Base-by-base conservation (phyloP, 1,284 basidiomycete species). In the Tausonia pullulans region DNA sequence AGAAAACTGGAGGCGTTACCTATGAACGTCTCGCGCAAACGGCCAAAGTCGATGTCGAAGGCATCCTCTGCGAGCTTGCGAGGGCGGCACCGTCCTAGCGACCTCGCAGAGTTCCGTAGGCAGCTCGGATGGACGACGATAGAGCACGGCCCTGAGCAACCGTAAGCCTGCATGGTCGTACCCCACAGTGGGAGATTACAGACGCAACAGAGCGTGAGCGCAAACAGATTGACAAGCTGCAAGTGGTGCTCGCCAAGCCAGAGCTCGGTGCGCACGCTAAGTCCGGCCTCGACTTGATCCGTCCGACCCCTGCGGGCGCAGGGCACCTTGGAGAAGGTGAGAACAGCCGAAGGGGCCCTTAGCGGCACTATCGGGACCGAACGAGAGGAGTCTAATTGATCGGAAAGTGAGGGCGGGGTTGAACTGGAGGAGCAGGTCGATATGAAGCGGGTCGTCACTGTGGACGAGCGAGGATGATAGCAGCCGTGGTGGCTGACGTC, bases 151-250 rank as follows among this genome's bases (percentile, higher is more conserved):
- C 75, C 75, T 10, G 72, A 71, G 71, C 88, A 91, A 61, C 81
- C 81, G 43, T 86, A 72, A 0, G 82, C 86, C 73, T 90, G 87
- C 41, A 75, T 73, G 10, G 78, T 74, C 61, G 77, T 79, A 0
- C 88, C 88, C 87, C 88, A 90, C 3, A 90, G 77, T 3, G 88
- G 88, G 56, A 79, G 74, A 14, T 74, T 78, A 72, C 88, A 91
- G 13, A 81, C 72, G 64, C 81, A 79, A 70, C 88, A 91, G 3
- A 87, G 77, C 7, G 82, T 81, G 7, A 89, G 74, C 40, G 83
- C 86, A 75, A 90, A 89, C 16, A 87, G 73, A 70, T 87, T 88
- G 67, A 84, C 81, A 5, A 76, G 67, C 11, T 61, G 61, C 0
- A 75, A 66, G 0, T 65, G 63, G 58, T 76, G 75, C 60, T 71